Evolutionary conservation across 1,139 yeast genomes (phyloP), one percentile per base, ranked within the genome.

Genomic region (Spencermartinsiella ligniputridi): DNA sequence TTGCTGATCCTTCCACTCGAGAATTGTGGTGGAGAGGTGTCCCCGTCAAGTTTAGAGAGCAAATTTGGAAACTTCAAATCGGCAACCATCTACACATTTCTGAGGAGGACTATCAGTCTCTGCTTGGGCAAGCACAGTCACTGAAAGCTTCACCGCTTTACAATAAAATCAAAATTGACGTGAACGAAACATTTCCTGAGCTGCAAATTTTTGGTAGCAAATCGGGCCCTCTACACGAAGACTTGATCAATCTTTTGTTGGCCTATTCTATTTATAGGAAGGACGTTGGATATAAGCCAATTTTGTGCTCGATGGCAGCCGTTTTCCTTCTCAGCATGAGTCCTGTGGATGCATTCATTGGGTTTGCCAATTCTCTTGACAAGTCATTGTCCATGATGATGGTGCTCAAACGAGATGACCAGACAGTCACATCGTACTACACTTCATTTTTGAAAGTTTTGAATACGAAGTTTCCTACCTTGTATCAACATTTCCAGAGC

Each of bases 11-110:
- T 0, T 55, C 66, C 15, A 67, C 75, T 5, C 67, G 81, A 42
- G 81, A 78, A 45, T 64, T 80, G 46, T 79, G 83, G 76, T 82
- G 88, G 87, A 65, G 85, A 42, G 87, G 87, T 1, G 62, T 83
- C 1, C 83, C 87, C 2, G 46, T 64, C n/a, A 56, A 60, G 33
- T 58, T 72, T 16, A 65, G 90, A 37, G 62, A 69, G 5, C 61
- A 61, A 12, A 67, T 81, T 3, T 83, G 90, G 90, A 62, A 65
- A 50, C 61, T 62, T 39, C 70, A 70, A 42, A 64, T 75, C 27
- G 76, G 77, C 11, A 69, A 68, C 46, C 52, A 58, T n/a, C 55
- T 61, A 34, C 47, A 53, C 3, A 46, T 67, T 21, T 47, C 58
- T 4, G 35, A 51, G 3, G 48, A 50, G 1, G 41, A 54, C 2